Percentiles rank a stretch among this genome's conserved stretches.
These are phyloP conservation scores for Phytophthora cryptogea DNA, from an alignment of 352 stramenopile species.

Conservation along the genomic window DNA sequence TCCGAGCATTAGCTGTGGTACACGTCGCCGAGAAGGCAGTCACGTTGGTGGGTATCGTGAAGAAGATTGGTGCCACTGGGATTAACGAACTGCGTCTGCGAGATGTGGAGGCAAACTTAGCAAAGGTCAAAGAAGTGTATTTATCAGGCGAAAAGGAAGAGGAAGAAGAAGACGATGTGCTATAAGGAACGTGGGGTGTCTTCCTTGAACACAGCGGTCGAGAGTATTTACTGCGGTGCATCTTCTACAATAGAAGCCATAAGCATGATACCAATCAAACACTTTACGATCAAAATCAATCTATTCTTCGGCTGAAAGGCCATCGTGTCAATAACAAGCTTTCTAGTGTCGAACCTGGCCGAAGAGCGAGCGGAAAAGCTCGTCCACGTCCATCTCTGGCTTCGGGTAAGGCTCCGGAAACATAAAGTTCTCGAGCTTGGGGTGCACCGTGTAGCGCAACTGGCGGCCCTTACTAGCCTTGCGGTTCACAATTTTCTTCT, in stretches of 20 bases:
- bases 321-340: constrained; percentile 11
- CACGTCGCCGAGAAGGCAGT: constrained; percentile 76
- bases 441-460: constrained; percentile 84
- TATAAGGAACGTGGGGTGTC: constrained; percentile 44
- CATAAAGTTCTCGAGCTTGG: constrained; percentile 92
- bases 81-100: constrained; percentile 55
- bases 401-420: constrained; percentile 83
- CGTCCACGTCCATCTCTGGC: constrained; percentile 80
- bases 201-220: constrained; percentile 10
- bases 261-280: constrained; percentile 13
- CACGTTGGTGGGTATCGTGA: constrained; percentile 82
- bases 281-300: constrained; percentile 24
- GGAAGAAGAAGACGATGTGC: constrained; percentile 87
- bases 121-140: constrained; percentile 63
- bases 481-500: constrained; percentile 88
- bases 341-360: constrained; percentile 55
- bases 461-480: constrained; percentile 87
- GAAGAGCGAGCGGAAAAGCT: constrained; percentile 88
- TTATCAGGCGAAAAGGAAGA: constrained; percentile 69
- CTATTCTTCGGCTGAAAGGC: constrained; percentile 16
- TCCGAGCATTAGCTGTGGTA: constrained; percentile 69
- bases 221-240: constrained; percentile 8
- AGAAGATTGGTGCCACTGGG: constrained; percentile 74
- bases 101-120: constrained; percentile 44
- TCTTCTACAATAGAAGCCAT: constrained; percentile 23